Conservation (phyloP, 805 yeast species). For the Candida tammaniensis region DNA sequence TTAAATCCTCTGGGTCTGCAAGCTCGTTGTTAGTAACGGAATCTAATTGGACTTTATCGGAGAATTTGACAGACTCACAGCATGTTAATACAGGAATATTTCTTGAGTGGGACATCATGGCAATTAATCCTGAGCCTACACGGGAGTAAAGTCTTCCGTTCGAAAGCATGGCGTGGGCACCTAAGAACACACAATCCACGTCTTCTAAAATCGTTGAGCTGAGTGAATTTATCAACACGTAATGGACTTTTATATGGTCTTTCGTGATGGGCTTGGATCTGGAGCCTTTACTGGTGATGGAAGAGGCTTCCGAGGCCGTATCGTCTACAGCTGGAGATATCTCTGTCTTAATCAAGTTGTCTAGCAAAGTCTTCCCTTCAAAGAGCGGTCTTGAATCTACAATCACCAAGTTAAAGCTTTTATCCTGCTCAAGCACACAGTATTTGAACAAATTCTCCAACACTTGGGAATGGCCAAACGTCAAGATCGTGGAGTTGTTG, state of each 20-base stretch:
- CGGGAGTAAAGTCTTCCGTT: slow-evolving; percentile 91
- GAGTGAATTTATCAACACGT: slow-evolving; percentile 75
- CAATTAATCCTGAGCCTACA: slow-evolving; percentile 91
- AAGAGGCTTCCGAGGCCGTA: slow-evolving; percentile 16
- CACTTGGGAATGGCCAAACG: slow-evolving; percentile 87
- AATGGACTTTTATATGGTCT: slow-evolving; percentile 69
- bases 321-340: slow-evolving; percentile 15
- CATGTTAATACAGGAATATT: slow-evolving; percentile 94
- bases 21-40: slow-evolving; percentile 93
- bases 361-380: slow-evolving; percentile 82
- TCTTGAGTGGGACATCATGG: slow-evolving; percentile 84
- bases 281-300: slow-evolving; percentile 14
- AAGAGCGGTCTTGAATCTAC: slow-evolving; percentile 93
- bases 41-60: slow-evolving; percentile 93
- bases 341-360: slow-evolving; percentile 50
- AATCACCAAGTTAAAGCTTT: slow-evolving; percentile 72
- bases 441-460: slow-evolving; percentile 69
- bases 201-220: slow-evolving; percentile 74
- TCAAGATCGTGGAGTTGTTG: slow-evolving; percentile 74
- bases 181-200: slow-evolving; percentile 87
- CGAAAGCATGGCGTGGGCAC: slow-evolving; percentile 96
- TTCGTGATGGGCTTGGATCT: slow-evolving; percentile 29
- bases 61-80: slow-evolving; percentile 91
- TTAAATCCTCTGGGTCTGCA: slow-evolving; percentile 72
- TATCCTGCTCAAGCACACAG: slow-evolving; percentile 58